A percentile compares a stretch with the other conserved stretches of the same genome.
Evolutionary conservation across 768 basidiomycete species (phyloP).

Genomic region (Suillus subalutaceus): DNA sequence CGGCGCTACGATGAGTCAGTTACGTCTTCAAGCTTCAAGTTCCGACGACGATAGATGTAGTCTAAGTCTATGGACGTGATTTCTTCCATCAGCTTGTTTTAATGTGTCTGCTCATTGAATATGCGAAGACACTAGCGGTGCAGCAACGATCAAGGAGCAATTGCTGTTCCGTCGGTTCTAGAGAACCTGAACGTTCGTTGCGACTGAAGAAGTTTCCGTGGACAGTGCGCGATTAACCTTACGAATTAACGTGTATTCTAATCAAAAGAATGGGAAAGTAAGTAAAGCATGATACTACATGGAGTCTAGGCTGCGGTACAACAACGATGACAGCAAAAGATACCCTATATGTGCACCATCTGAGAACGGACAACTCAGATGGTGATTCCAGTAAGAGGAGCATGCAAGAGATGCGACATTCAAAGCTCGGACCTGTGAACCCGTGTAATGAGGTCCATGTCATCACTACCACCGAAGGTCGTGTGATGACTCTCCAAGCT

Average conservation of each 20-base stretch:
- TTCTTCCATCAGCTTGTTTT: no score
- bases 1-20: no score
- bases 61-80: no score
- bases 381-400: not conserved
- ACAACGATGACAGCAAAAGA: not conserved
- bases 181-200: no score
- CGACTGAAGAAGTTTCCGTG: no score
- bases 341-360: not conserved
- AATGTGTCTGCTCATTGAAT: no score
- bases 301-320: not conserved
- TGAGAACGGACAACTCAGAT: not conserved
- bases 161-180: no score
- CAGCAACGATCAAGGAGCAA: no score
- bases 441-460: constrained; percentile 22
- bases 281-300: not conserved
- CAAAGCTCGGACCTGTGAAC: constrained; percentile 20
- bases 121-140: no score
- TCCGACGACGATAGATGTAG: no score
- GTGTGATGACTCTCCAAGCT: constrained; percentile 22
- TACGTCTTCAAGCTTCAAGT: no score
- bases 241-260: not conserved
- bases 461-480: constrained; percentile 32
- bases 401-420: not conserved
- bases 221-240: not conserved
- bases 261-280: not conserved